These are phyloP conservation scores for Microbotryum scabiosae DNA, from an alignment of 1,284 basidiomycete genomes.

Conservation along the genomic window DNA sequence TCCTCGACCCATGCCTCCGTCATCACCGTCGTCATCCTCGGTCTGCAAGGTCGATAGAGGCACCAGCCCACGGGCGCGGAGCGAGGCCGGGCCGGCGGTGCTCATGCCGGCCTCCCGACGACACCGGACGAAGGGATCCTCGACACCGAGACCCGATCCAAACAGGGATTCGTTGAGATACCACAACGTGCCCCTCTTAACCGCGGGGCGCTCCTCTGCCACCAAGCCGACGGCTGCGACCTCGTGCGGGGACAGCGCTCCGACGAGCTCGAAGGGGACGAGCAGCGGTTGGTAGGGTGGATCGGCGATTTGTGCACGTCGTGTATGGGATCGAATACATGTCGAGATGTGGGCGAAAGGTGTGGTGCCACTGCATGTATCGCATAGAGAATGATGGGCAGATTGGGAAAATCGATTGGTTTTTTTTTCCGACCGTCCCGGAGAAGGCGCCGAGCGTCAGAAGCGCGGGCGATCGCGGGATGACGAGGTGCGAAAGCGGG, in stretches of 20 bases:
- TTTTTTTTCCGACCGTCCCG: no score
- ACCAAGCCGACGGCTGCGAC: slow-evolving; percentile 33
- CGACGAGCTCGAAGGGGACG: slow-evolving; percentile 32
- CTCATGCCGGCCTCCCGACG: slow-evolving; percentile 21
- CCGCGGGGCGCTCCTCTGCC: slow-evolving; percentile 32
- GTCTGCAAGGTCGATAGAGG: slow-evolving; percentile 9
- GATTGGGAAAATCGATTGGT: no score
- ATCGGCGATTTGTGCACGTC: slow-evolving; percentile 14
- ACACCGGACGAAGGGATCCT: slow-evolving; percentile 28
- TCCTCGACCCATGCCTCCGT: slow-evolving; percentile 29
- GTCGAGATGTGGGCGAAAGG: slow-evolving; percentile 36
- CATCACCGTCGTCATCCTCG: slow-evolving; percentile 22
- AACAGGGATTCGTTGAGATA: slow-evolving; percentile 32
- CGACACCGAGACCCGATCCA: slow-evolving; percentile 22
- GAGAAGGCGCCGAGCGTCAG: no score
- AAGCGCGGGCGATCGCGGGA: no score
- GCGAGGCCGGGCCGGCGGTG: slow-evolving; percentile 12
- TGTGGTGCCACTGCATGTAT: slow-evolving; percentile 30
- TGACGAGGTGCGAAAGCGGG: no score
- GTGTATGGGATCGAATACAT: slow-evolving; percentile 34
- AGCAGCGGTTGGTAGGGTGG: slow-evolving; percentile 32
- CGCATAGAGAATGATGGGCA: no score
- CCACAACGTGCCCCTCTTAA: slow-evolving; percentile 37
- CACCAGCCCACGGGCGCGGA: slow-evolving; percentile 14
- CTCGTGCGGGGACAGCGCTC: slow-evolving; percentile 28